Evolutionary conservation across 169 alveolate genomes (phyloP), one percentile per base, ranked within the genome.

Genomic region (Pseudocohnilembus persalinus): DNA sequence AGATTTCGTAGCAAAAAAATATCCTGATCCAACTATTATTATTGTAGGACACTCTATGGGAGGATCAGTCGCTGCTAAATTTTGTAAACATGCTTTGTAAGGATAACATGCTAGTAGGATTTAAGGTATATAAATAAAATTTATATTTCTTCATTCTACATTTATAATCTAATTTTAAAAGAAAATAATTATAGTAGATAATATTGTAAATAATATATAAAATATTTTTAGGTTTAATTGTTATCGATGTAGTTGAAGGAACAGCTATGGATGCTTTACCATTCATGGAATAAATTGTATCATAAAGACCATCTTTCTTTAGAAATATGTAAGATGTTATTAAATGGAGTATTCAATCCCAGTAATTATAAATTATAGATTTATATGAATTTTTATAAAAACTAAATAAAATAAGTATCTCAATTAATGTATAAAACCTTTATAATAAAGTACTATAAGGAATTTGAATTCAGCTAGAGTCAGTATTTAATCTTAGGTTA

Each of bases 211-310:
- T 78, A 93, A 85, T n/a, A 72, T 31, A 64, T 82, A 88, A 49
- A 35, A 68, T 74, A 31, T 74, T 63, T 72, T 89, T 74, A 85
- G 98, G 97, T 28, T 84, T 95, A 31, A 93, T 94, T 77, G 97
- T 95, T 24, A 92, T 96, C 65, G 99, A 96, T 83, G 98, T 94
- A 0, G 98, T 95, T 15, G 98, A 96, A 92, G 98, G 98, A 33
- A 92, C 97, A 29, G 99, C 99, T 24, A 87, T 97, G 86, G 98
- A 94, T 64, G 99, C 99, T 32, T 88, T 97, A 72, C 98, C 98
- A 32, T 95, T 91, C 84, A 97, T 96, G 98, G 98, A 95, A 77
- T 85, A 93, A 64, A 94, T 96, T 74, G 96, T 97, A 1, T 84
- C 90, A 74, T 90, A 88, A 49, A 91, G 97, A 73, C 99, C 99